A percentile compares a stretch with the other conserved stretches of the same genome.
These are phyloP conservation scores for Geranomyces michiganensis DNA, from an alignment of 192 early-diverging fungal species.

Conservation along the genomic window DNA sequence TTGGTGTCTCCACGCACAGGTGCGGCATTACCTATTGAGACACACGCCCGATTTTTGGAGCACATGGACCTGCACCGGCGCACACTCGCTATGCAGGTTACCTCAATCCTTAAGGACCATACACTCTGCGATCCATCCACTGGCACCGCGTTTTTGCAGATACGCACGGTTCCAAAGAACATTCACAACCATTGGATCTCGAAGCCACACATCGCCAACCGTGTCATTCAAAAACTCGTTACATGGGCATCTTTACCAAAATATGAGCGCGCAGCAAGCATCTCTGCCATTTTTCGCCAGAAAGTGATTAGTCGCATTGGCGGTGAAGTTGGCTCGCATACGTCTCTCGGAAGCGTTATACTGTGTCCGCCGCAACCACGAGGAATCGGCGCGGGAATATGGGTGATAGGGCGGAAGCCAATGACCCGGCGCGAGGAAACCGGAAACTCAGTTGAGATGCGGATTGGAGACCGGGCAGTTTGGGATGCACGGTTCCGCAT, in stretches of 20 bases:
- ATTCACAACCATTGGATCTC: conserved; percentile 23
- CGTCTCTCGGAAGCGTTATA: neutral
- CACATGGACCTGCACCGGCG: conserved; percentile 50
- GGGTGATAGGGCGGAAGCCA: conserved; percentile 15
- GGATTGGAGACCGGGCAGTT: conserved; percentile 21
- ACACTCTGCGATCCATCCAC: conserved; percentile 30
- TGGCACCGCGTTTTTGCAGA: conserved; percentile 32
- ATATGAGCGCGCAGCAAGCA: neutral
- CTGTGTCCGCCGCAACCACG: conserved; percentile 10
- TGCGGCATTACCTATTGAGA: neutral
- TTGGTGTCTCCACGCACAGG: neutral
- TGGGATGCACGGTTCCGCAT: conserved; percentile 30
- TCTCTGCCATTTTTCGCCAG: neutral
- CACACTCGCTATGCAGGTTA: conserved; percentile 5
- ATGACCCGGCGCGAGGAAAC: neutral
- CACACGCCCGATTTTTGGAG: conserved; percentile 38
- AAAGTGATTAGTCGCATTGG: conserved; percentile 1
- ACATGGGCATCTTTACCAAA: conserved; percentile 7
- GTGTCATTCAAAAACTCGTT: conserved; percentile 8
- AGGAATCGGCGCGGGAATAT: conserved; percentile 22
- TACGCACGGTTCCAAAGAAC: neutral
- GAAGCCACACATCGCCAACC: conserved; percentile 23
- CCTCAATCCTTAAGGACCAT: conserved; percentile 8
- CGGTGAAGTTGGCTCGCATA: neutral
- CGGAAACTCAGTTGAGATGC: neutral